These are phyloP conservation scores for Hygrophoropsis aurantiaca DNA, from an alignment of 768 basidiomycete species.

Conservation along the genomic window DNA sequence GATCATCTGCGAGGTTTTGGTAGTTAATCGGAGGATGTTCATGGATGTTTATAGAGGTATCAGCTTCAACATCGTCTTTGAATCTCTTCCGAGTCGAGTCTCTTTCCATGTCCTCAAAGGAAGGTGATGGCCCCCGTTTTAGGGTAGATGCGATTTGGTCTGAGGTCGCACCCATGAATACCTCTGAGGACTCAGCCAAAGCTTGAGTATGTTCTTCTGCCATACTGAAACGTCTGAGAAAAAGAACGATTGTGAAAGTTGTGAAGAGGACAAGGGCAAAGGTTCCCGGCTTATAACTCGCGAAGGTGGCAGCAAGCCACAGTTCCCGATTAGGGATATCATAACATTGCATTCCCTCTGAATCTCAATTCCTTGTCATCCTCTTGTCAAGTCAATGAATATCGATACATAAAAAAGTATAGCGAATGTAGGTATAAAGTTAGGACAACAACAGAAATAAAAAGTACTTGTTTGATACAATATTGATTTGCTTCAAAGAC, in stretches of 20 bases:
- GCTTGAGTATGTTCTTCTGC: slow-evolving; percentile 10
- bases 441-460: not conserved
- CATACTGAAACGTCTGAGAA: slow-evolving; percentile 9
- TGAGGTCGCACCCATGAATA: slow-evolving; percentile 10
- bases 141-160: slow-evolving; percentile 24
- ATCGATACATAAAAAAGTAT: slow-evolving; percentile 1
- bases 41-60: slow-evolving; percentile 10
- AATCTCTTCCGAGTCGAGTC: slow-evolving; percentile 58
- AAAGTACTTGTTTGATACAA: not conserved
- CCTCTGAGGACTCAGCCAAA: slow-evolving; percentile 1
- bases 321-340: slow-evolving; percentile 18
- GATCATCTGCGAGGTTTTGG: slow-evolving; percentile 51
- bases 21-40: slow-evolving; percentile 6
- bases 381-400: not conserved
- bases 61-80: slow-evolving; percentile 44
- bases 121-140: slow-evolving; percentile 65
- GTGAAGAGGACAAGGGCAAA: slow-evolving; percentile 7
- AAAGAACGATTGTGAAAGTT: slow-evolving; percentile 9
- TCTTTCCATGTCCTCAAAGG: slow-evolving; percentile 49
- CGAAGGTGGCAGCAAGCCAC: slow-evolving; percentile 20
- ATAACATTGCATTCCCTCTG: no score
- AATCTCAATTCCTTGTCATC: no score
- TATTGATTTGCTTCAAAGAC: slow-evolving; percentile 1
- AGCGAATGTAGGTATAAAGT: not conserved
- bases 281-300: slow-evolving; percentile 20